These are phyloP conservation scores for Solanum hybrid DNA, from an alignment of 305 asterid genomes.

Conservation along the genomic window DNA sequence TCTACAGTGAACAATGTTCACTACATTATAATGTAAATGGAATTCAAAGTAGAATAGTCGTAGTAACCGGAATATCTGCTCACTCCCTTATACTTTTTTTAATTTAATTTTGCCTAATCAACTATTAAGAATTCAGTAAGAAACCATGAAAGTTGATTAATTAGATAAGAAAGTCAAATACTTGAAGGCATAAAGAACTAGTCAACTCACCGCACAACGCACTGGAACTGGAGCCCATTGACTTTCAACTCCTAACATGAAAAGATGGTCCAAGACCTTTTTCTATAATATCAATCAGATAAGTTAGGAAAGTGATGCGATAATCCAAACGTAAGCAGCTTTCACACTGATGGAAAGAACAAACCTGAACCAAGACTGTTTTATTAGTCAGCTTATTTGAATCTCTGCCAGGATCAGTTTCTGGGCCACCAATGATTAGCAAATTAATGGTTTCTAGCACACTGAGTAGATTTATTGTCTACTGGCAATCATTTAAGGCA, in stretches of 20 bases:
- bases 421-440: slow-evolving; percentile 64
- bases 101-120: neutral
- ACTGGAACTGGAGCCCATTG: slow-evolving; percentile 95
- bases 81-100: neutral
- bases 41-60: neutral
- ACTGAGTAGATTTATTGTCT: slow-evolving; percentile 87
- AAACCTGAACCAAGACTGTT: slow-evolving; percentile 88
- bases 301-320: neutral
- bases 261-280: slow-evolving; percentile 69
- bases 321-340: neutral
- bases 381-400: slow-evolving; percentile 55
- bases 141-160: neutral
- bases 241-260: slow-evolving; percentile 94
- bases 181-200: slow-evolving; percentile 1
- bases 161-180: neutral
- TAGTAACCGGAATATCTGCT: neutral
- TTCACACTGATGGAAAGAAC: neutral
- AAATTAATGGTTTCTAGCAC: slow-evolving; percentile 80
- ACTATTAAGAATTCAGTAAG: neutral
- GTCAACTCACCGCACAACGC: slow-evolving; percentile 70
- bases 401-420: slow-evolving; percentile 64
- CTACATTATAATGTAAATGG: neutral
- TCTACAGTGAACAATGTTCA: neutral
- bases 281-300: slow-evolving; percentile 40
- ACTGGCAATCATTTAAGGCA: slow-evolving; percentile 51